A percentile compares a stretch with the other conserved stretches of the same genome.
phyloP scores from a whole-genome alignment of 805 yeast species.

The Blastobotrys muscicola region DNA sequence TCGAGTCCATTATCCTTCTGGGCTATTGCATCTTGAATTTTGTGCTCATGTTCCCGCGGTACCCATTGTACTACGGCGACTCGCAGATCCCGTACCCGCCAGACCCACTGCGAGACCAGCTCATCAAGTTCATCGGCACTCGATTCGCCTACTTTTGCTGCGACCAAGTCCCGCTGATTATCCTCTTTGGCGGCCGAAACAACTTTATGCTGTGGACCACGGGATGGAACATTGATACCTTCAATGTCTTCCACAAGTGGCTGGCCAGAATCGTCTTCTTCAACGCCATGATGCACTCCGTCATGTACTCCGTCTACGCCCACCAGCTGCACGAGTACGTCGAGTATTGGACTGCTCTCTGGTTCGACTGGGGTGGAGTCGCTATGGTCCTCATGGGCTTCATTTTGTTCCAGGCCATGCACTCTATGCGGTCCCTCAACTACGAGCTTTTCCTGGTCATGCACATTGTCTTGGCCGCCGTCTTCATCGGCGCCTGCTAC shows the following conservation, averaged over 20 bases:
- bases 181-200: slow-evolving; percentile 62
- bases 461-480: slow-evolving; percentile 48
- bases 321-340: slow-evolving; percentile 58
- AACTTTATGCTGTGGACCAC: slow-evolving; percentile 54
- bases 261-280: slow-evolving; percentile 42
- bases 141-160: slow-evolving; percentile 30
- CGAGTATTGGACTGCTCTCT: slow-evolving; percentile 41
- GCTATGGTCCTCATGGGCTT: slow-evolving; percentile 35
- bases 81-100: slow-evolving; percentile 15
- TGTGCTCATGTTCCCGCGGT: slow-evolving; percentile 21
- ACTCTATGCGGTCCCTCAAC: slow-evolving; percentile 38
- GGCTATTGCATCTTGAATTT: slow-evolving; percentile 28
- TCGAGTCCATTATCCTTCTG: slow-evolving; percentile 29
- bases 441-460: slow-evolving; percentile 55
- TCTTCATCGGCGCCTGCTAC: slow-evolving; percentile 46
- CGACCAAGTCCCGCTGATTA: slow-evolving; percentile 36
- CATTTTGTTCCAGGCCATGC: slow-evolving; percentile 41
- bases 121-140: not conserved
- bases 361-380: slow-evolving; percentile 35
- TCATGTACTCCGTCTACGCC: slow-evolving; percentile 54
- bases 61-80: slow-evolving; percentile 7
- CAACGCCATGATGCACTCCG: slow-evolving; percentile 49
- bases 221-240: slow-evolving; percentile 54
- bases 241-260: slow-evolving; percentile 56
- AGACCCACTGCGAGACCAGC: slow-evolving; percentile 1